Base-by-base conservation (phyloP, 495 filamentous ascomycete genomes). In the Aspergillus campestris region DNA sequence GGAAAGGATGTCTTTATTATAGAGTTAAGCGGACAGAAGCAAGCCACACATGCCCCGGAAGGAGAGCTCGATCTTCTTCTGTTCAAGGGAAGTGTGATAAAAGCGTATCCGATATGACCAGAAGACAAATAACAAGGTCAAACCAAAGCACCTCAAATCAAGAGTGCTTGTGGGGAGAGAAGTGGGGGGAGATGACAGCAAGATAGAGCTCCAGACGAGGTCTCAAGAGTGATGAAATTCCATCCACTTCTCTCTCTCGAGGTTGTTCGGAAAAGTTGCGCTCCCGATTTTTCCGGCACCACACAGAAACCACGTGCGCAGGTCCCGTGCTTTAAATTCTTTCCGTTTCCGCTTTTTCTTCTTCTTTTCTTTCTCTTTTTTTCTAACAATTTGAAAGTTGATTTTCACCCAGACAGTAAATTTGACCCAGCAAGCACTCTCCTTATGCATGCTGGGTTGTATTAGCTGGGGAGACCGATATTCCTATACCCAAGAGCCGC, bases 401-500 rank as follows among this genome's bases (percentile, higher is more conserved):
- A 71, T 24, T 40, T 45, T 49, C 44, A 79, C 77, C 79, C 75
- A 73, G 73, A 58, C 55, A 57, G 51, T 66, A 74, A 84, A 80
- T 81, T 83, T 82, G 82, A 76, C 82, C 72, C 67, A 56, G 53
- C 69, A 65, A 55, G 64, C 70, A 31, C 49, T 41, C 45, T 50
- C 45, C 57, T 56, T 49, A 72, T 75, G 72, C 66, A 65, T 73
- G 70, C 51, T 57, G 65, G 64, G 80, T 80, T 84, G 80, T 77
- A 83, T 71, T 74, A 78, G 62, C 78, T 79, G 79, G 81, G 81
- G 66, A 86, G 82, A 84, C 62, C 35, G 64, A 75, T 45, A 62
- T 55, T 72, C 72, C 67, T 70, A 67, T 69, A 64, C 67, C 69
- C 72, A 86, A 86, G 81, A 84, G 78, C 76, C 62, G 70, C 74